Percentiles rank a stretch among this genome's conserved stretches.
Evolutionary conservation across 306 rosid species (phyloP).

Genomic region (Comarum palustre): DNA sequence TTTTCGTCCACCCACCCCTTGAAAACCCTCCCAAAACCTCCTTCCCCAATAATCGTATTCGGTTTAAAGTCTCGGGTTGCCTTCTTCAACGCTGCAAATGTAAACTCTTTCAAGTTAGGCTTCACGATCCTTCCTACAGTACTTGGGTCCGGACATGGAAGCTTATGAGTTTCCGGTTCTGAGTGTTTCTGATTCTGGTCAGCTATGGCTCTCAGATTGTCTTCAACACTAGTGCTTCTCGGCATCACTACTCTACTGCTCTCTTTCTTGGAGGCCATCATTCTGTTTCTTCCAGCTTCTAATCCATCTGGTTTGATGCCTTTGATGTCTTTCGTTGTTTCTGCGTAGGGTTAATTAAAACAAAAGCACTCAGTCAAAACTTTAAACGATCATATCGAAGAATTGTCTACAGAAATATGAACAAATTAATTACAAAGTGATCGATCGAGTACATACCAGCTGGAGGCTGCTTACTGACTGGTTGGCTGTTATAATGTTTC

Average conservation of each 20-base stretch:
- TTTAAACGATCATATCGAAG: background rate
- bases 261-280: background rate
- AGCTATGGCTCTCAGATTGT: background rate
- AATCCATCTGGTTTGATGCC: constrained; percentile 7
- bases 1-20: constrained; percentile 75
- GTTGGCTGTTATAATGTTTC: background rate
- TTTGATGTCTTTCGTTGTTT: background rate
- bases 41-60: constrained; percentile 65
- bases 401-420: background rate
- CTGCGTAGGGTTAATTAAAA: background rate
- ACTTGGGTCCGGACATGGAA: background rate
- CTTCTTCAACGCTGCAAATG: constrained; percentile 57
- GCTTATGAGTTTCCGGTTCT: background rate
- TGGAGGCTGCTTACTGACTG: background rate
- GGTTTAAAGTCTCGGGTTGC: constrained; percentile 81
- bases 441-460: background rate
- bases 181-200: background rate
- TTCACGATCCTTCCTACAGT: constrained; percentile 17
- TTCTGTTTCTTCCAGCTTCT: background rate
- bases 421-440: background rate
- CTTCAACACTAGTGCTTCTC: background rate
- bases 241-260: background rate
- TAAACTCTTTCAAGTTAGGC: constrained; percentile 45
- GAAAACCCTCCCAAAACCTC: constrained; percentile 90
- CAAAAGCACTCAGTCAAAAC: background rate